Evolutionary conservation across 139 green algal species (phyloP), one percentile per base, ranked within the genome.

Genomic region (Chlorella sp.): DNA sequence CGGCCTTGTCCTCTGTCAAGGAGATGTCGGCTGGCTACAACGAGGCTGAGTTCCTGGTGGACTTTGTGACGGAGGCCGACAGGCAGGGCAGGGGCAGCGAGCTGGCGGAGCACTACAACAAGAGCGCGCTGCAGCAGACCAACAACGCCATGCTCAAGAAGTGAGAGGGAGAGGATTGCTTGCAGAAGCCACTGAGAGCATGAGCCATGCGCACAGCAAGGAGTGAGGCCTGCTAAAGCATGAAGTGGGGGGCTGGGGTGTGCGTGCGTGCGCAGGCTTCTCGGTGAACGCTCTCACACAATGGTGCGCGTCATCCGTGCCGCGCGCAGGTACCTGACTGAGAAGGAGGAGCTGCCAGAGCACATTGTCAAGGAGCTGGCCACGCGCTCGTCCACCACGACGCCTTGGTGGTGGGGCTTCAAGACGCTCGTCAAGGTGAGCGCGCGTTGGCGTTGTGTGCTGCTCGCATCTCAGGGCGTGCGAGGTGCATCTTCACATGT

Each of bases 331-430:
- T 75, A 68, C 31, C 66, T 75, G 31, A 49, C 61, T 0, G 55
- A 75, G 50, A 76, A 49, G 31, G 31, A 73, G 5, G 55, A 49
- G 67, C 61, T 78, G 32, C 67, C 59, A 27, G 67, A 64, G 61
- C 36, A 75, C 42, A 78, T 74, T 36, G 35, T 72, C 31, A 70
- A 65, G 62, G 80, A 91, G 67, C 85, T 96, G 35, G 67, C 77
- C 23, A 84, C 87, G 2, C 82, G 50, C 64, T 71, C 59, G 0
- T 84, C 78, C 31, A 96, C 91, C 2, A 78, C 85, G 5, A 95
- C 91, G 22, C 89, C 91, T 5, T 86, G 81, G 68, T 96, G 85
- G 87, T 91, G 81, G 83, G 88, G 67, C 36, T 74, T 94, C 32
- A 72, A 32, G 34, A 86, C 76, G 2, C 60, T 93, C 23, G 64